Evolutionary conservation across 441 rosid species (phyloP), one percentile per base, ranked within the genome.

Genomic region (Gossypium davidsonii): DNA sequence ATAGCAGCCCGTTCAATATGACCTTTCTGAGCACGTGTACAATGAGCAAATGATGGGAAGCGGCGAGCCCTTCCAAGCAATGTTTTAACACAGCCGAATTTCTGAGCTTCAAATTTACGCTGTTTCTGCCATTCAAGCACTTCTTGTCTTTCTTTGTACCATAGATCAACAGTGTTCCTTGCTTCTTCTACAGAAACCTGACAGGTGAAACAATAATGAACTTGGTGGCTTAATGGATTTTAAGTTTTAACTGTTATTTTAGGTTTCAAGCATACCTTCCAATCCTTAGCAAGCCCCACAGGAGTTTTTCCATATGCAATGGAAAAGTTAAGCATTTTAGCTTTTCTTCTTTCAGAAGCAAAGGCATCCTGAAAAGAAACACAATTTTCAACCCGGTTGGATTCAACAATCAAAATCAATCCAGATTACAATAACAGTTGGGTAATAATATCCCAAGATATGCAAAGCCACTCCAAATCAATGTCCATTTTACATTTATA

Each of bases 271-370:
- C n/a, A 73, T 85, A 94, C 99, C 98, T 94, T 94, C 99, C 98
- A 94, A 84, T 94, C 97, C 76, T 87, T 84, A 57, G 99, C 85
- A 78, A 94, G 97, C 44, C 99, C 97, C 77, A 85, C 73, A 6
- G 96, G 91, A 63, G 99, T 92, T 84, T 94, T 94, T 44, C 99
- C 99, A 71, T 94, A 92, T 0, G 99, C 99, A 82, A 94, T 94
- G 20, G 99, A 94, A 76, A 94, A 94, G 85, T 94, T 94, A 6
- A 94, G 97, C 99, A 95, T 95, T 83, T 92, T 95, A 31, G 99
- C 98, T 83, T 92, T 92, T 82, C 99, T 91, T 85, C 99, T 87
- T 83, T 95, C 98, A 60, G 97, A 89, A 74, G 79, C 96, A 79
- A 89, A 93, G 61, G 91, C 94, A 80, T 95, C 99, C 99, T 93